Base-by-base conservation (phyloP, 2,329 filamentous ascomycete species). In the Daldinia eschscholtzii region DNA sequence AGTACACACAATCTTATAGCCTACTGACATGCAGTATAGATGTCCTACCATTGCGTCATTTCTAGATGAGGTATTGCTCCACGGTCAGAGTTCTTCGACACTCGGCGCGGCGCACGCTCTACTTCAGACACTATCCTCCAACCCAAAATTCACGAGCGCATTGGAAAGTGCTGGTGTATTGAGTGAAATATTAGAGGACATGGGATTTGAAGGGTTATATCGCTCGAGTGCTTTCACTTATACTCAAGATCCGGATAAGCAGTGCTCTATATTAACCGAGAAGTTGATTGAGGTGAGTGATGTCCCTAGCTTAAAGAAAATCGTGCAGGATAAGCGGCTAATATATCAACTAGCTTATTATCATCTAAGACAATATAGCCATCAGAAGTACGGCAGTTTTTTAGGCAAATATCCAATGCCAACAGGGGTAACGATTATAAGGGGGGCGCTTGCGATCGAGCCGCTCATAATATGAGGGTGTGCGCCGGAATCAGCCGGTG, bases 141-240 rank as follows among this genome's bases (percentile, higher is more conserved):
- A 86, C 61, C 79, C 81, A 2, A 83, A 83, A 53, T 88, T 88
- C 65, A 79, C 83, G 2, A 80, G 80, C 7, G 82, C 83, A 15
- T 78, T 85, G 18, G 83, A 85, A 53, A 84, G 85, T 4, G 81
- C 81, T 33, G 81, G 83, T 42, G 78, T 81, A 30, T 77, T 91
- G 10, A 83, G 83, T 55, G 83, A 86, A 52, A 82, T 85, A 1
- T 81, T 91, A 7, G 84, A 88, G 41, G 84, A 86, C 2, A 85
- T 88, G 77, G 90, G 89, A 1, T 91, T 92, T 68, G 83, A 85
- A 7, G 89, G 90, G 0, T 79, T 92, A 1, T 91, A 88, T 88
- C 83, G 84, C 26, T 84, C 84, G 4, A 87, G 85, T 66, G 86
- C 85, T 0, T 84, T 86, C 59, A 84, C 81, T 37, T 82, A 83